Conservation (phyloP, 139 green algal genomes). For the Closterium sp. region DNA sequence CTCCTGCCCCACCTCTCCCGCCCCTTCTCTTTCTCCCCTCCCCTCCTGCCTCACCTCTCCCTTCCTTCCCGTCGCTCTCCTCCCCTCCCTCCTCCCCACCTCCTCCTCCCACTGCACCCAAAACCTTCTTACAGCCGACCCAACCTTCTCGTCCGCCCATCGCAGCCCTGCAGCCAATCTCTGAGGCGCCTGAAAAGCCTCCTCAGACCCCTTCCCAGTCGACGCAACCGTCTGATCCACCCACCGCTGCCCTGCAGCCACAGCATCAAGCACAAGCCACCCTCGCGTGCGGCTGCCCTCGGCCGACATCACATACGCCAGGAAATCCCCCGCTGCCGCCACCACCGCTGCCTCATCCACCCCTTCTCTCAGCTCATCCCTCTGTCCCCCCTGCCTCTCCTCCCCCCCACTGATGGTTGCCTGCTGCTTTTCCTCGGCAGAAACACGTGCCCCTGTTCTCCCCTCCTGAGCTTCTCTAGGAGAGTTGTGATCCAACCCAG, state of each 20-base stretch:
- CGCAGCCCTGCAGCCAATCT: too few species aligned
- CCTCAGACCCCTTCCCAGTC: background rate
- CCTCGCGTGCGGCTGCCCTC: background rate
- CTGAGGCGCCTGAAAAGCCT: too few species aligned
- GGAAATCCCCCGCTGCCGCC: background rate
- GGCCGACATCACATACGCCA: background rate
- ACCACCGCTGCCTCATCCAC: background rate
- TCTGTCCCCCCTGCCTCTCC: background rate
- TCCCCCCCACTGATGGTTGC: background rate
- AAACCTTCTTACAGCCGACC: too few species aligned
- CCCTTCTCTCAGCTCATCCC: background rate
- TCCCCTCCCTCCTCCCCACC: too few species aligned
- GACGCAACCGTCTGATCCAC: background rate
- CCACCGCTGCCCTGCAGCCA: background rate
- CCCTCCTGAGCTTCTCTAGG: background rate
- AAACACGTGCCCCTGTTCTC: too few species aligned
- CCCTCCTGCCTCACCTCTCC: too few species aligned
- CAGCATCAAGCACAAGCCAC: background rate
- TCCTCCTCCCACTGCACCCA: too few species aligned
- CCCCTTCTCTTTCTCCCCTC: too few species aligned
- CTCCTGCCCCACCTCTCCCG: too few species aligned
- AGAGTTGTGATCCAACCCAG: too few species aligned
- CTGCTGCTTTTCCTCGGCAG: background rate
- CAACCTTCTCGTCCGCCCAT: too few species aligned
- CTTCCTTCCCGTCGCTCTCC: too few species aligned